Evolutionary conservation across 2,329 filamentous ascomycete genomes (phyloP).

Genomic region (Phialophora verrucosa): DNA sequence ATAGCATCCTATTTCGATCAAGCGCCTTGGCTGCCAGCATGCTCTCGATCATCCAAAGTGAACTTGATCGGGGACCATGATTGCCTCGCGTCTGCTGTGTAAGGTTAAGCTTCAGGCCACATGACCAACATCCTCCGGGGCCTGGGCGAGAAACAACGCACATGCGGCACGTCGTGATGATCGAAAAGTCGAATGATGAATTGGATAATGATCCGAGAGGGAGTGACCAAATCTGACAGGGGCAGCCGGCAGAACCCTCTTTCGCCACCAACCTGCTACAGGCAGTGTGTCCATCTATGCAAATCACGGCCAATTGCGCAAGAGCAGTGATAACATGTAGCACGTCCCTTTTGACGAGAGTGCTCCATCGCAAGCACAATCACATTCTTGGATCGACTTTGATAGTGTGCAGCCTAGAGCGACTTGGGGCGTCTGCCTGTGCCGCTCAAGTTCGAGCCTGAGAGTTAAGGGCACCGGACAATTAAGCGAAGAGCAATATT

Average conservation of each 20-base stretch:
- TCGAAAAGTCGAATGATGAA: not conserved
- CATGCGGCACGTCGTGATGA: too few species aligned
- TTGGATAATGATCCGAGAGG: not conserved
- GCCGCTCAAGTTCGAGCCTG: not conserved
- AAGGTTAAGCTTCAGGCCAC: conserved; percentile 7
- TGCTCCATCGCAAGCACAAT: too few species aligned
- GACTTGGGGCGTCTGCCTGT: not conserved
- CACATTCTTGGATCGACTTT: too few species aligned
- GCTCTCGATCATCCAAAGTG: not conserved
- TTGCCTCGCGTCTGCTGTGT: not conserved
- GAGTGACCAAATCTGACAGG: not conserved
- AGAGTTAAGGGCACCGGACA: not conserved
- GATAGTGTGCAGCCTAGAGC: not conserved
- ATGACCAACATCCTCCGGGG: not conserved
- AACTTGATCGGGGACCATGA: not conserved
- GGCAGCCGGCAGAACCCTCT: not conserved
- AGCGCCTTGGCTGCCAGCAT: not conserved
- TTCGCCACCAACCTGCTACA: not conserved
- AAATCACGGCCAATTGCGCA: not conserved
- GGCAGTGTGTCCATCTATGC: not conserved
- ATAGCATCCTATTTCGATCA: not conserved
- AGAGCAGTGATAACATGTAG: too few species aligned
- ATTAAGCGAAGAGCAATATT: not conserved
- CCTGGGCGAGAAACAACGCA: too few species aligned
- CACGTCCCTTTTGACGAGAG: too few species aligned